Evolutionary conservation across 2,329 filamentous ascomycete genomes (phyloP).

Genomic region (Aspergillus piperis): DNA sequence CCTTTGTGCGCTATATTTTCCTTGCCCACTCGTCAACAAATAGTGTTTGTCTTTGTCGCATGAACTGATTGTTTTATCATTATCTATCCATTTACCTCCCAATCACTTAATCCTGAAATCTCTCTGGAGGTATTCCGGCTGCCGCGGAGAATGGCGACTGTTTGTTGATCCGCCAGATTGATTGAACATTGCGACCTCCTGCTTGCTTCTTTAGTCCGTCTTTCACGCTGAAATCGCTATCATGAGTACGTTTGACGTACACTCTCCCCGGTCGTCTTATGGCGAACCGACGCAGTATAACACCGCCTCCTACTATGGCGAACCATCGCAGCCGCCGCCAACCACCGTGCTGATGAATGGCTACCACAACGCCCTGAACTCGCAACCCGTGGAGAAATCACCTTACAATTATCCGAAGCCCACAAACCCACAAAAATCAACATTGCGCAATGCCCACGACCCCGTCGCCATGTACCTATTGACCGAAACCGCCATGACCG

Average conservation of each 20-base stretch:
- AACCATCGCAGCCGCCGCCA: constrained; percentile 31
- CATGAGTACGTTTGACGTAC: constrained; percentile 40
- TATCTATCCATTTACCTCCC: no score
- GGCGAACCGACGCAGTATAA: constrained; percentile 43
- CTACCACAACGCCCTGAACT: constrained; percentile 59
- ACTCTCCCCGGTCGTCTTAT: constrained; percentile 45
- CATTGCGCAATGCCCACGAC: constrained; percentile 51
- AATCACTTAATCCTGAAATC: no score
- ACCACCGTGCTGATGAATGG: constrained; percentile 58
- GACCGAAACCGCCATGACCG: constrained; percentile 87
- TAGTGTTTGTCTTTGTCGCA: no score
- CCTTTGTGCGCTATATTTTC: no score
- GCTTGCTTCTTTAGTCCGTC: background rate
- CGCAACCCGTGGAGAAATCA: constrained; percentile 57
- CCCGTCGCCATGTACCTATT: constrained; percentile 83
- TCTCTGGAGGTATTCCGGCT: background rate
- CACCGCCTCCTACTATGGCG: constrained; percentile 37
- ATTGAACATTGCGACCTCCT: background rate
- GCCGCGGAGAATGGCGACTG: constrained; percentile 18
- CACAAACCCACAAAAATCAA: constrained; percentile 37
- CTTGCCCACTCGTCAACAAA: no score
- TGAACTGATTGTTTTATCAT: background rate
- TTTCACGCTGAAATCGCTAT: constrained; percentile 18
- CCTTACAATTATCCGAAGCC: constrained; percentile 59
- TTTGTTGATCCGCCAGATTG: constrained; percentile 14